Evolutionary conservation across 805 yeast species (phyloP).

Genomic region (Yarrowia yakushimensis): DNA sequence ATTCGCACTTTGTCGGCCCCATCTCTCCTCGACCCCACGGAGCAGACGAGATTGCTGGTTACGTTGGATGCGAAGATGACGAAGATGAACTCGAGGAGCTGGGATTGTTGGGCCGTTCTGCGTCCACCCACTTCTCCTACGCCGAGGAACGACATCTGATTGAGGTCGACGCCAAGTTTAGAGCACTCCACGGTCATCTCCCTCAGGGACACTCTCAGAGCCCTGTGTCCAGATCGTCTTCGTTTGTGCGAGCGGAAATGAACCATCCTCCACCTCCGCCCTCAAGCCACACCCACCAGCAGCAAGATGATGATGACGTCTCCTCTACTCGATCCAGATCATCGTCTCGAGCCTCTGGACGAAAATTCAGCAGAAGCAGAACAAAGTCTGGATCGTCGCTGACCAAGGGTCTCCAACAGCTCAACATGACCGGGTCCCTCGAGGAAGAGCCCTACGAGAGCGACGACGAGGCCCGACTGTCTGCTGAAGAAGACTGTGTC

Average conservation of each 20-base stretch:
- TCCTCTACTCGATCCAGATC: neutral
- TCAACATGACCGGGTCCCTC: constrained; percentile 11
- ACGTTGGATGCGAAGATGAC: constrained; percentile 25
- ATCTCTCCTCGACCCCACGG: neutral
- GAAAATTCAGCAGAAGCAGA: neutral
- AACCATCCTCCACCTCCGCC: constrained; percentile 28
- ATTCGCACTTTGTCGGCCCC: constrained; percentile 16
- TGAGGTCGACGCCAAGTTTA: constrained; percentile 64
- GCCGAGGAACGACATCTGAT: constrained; percentile 61
- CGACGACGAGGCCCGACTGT: neutral
- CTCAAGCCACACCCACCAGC: constrained; percentile 9
- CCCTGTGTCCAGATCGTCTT: constrained; percentile 22
- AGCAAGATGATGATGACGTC: neutral
- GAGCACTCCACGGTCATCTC: constrained; percentile 41
- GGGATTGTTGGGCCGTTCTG: constrained; percentile 18
- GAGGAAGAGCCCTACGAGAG: constrained; percentile 19
- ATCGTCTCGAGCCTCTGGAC: neutral
- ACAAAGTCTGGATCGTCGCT: constrained; percentile 1
- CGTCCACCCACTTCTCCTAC: constrained; percentile 49
- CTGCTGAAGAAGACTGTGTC: constrained; percentile 5
- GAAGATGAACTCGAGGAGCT: constrained; percentile 27
- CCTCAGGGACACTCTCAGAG: constrained; percentile 9
- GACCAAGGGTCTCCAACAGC: constrained; percentile 4
- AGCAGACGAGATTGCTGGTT: constrained; percentile 12
- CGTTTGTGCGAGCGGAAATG: constrained; percentile 27